Evolutionary conservation across 2,329 filamentous ascomycete species (phyloP).

Genomic region (Colletotrichum sp.): DNA sequence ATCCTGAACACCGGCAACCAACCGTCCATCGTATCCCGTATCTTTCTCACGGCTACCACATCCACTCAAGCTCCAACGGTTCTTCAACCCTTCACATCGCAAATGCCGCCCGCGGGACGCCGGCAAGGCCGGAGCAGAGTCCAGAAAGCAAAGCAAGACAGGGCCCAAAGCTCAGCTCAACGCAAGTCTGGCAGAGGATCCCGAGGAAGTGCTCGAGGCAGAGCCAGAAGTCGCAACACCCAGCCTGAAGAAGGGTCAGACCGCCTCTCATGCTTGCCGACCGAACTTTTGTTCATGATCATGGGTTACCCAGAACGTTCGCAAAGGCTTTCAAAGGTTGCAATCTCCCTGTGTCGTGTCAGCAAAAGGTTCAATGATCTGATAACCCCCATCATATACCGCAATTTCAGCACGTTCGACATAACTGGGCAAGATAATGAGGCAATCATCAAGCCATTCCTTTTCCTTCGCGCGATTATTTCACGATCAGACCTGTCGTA

Average conservation of each 20-base stretch:
- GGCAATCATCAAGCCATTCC: not conserved
- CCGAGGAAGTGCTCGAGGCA: not conserved
- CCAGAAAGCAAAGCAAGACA: not conserved
- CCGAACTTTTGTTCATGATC: not conserved
- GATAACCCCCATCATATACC: not conserved
- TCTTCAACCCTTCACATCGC: not conserved
- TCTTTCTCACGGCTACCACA: too few relatives aligned
- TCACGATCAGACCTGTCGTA: not conserved
- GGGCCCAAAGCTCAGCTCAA: not conserved
- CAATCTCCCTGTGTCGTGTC: not conserved
- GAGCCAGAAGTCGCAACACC: fast-evolving
- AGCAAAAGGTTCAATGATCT: not conserved
- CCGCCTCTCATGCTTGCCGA: not conserved
- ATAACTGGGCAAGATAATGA: not conserved
- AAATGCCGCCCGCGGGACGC: not conserved
- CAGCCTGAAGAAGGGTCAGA: not conserved
- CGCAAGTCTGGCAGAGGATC: not conserved
- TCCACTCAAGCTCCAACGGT: too few relatives aligned
- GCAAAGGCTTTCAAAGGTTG: not conserved
- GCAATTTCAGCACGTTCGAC: not conserved
- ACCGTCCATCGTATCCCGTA: too few relatives aligned
- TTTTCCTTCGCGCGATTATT: not conserved
- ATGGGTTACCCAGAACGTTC: not conserved
- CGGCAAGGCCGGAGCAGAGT: not conserved
- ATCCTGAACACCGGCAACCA: too few relatives aligned